Conservation (phyloP, 768 basidiomycete genomes). For the Leccinum barrowsii region DNA sequence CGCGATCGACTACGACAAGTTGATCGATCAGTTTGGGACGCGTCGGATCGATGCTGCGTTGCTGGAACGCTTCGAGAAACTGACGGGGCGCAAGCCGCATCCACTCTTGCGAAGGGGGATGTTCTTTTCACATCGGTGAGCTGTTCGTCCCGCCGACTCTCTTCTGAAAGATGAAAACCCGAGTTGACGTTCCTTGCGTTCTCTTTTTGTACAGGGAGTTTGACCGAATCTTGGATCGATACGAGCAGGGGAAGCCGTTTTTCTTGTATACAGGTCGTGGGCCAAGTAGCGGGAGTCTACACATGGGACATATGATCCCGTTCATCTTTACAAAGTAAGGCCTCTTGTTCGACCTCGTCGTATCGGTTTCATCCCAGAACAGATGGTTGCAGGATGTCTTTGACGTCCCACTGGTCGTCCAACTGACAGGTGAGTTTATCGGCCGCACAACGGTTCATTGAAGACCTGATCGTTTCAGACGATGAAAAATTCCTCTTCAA, state of each 20-base stretch:
- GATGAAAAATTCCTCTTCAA: conserved; percentile 99
- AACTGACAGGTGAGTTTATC: conserved; percentile 73
- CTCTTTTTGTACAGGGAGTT: conserved; percentile 61
- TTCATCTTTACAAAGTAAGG: conserved; percentile 94
- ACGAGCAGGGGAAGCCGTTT: conserved; percentile 95
- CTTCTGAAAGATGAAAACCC: neutral
- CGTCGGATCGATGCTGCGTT: conserved; percentile 71
- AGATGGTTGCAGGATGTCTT: conserved; percentile 99
- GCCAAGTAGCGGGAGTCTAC: conserved; percentile 95
- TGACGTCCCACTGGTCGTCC: conserved; percentile 89
- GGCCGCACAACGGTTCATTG: neutral
- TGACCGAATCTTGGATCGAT: conserved; percentile 89
- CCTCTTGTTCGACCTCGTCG: conserved; percentile 3
- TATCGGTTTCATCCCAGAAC: neutral
- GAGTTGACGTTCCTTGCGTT: conserved; percentile 2
- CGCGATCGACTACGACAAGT: conserved; percentile 95
- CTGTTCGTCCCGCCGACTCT: neutral
- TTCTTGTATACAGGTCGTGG: conserved; percentile 98
- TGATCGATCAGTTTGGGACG: conserved; percentile 92
- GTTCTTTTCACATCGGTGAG: conserved; percentile 96
- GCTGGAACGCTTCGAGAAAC: conserved; percentile 82
- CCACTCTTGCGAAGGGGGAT: conserved; percentile 83
- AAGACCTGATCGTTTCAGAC: conserved; percentile 43
- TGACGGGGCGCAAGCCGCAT: conserved; percentile 89
- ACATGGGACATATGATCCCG: conserved; percentile 96